Conservation (phyloP, 2,329 filamentous ascomycete species). For the Botrytis squamosa region DNA sequence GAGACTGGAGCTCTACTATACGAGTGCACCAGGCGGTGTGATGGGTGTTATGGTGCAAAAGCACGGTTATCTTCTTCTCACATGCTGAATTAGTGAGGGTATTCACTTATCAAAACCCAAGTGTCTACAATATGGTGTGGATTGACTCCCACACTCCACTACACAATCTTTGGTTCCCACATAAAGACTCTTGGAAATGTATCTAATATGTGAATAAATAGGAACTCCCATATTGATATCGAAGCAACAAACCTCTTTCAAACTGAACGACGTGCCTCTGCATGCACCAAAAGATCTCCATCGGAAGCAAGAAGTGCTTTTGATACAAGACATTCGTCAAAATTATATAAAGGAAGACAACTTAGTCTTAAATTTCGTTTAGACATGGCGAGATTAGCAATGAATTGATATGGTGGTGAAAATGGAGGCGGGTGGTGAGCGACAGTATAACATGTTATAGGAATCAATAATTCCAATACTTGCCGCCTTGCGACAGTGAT, state of each 20-base stretch:
- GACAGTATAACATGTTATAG: fast-evolving
- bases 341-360: background rate
- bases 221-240: background rate
- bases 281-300: background rate
- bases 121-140: fast-evolving
- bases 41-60: background rate
- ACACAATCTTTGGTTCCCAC: background rate
- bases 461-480: fast-evolving
- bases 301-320: background rate
- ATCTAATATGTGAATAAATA: background rate
- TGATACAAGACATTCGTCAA: background rate
- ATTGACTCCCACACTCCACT: background rate
- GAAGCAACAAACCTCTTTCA: background rate
- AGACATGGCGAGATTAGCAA: background rate
- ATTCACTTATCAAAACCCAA: background rate
- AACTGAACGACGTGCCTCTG: background rate
- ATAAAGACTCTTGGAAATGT: background rate
- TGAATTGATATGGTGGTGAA: background rate
- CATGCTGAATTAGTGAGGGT: fast-evolving
- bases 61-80: background rate
- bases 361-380: background rate
- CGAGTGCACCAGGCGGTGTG: background rate
- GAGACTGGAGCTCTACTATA: fast-evolving
- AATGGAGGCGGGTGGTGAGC: background rate
- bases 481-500: background rate